Conservation (phyloP, 352 stramenopile genomes). For the Globisporangium recalcitrans region DNA sequence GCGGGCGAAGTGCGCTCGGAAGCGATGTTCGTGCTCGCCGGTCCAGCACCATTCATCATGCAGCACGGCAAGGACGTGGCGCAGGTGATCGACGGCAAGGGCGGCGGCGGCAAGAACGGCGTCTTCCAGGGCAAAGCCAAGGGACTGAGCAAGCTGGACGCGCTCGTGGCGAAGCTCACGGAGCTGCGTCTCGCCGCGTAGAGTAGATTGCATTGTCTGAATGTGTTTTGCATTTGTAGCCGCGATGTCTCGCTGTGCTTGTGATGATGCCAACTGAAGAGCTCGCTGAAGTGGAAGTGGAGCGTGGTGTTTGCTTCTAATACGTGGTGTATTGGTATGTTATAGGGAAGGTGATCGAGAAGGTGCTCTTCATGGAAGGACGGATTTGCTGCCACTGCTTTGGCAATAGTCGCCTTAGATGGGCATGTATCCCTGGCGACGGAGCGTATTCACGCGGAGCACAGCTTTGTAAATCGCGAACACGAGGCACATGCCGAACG, state of each 20-base stretch:
- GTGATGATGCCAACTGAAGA: too few species aligned
- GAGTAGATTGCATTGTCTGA: neutral
- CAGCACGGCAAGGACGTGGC: constrained; percentile 48
- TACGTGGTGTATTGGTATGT: constrained; percentile 1
- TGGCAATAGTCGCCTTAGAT: constrained; percentile 14
- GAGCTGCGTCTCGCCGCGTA: constrained; percentile 21
- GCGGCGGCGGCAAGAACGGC: constrained; percentile 66
- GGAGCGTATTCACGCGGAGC: constrained; percentile 32
- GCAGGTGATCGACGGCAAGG: constrained; percentile 65
- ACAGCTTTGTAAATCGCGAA: constrained; percentile 56
- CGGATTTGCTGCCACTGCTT: neutral
- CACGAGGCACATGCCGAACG: constrained; percentile 36
- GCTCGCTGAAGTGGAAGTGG: neutral
- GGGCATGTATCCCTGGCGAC: constrained; percentile 46
- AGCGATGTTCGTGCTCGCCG: constrained; percentile 66
- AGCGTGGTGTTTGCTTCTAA: constrained; percentile 2
- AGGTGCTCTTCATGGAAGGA: neutral
- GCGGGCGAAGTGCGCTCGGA: constrained; percentile 38
- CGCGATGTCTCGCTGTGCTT: too few species aligned
- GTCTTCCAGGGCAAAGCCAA: constrained; percentile 80
- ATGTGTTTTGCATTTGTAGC: too few species aligned
- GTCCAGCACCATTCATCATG: constrained; percentile 47
- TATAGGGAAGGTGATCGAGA: neutral
- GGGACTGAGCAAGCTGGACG: constrained; percentile 37
- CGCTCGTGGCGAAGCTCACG: constrained; percentile 40